A percentile compares a stretch with the other conserved stretches of the same genome.
These are phyloP conservation scores for Aschersonia sp. DNA, from an alignment of 2,329 filamentous ascomycete species.

Conservation along the genomic window DNA sequence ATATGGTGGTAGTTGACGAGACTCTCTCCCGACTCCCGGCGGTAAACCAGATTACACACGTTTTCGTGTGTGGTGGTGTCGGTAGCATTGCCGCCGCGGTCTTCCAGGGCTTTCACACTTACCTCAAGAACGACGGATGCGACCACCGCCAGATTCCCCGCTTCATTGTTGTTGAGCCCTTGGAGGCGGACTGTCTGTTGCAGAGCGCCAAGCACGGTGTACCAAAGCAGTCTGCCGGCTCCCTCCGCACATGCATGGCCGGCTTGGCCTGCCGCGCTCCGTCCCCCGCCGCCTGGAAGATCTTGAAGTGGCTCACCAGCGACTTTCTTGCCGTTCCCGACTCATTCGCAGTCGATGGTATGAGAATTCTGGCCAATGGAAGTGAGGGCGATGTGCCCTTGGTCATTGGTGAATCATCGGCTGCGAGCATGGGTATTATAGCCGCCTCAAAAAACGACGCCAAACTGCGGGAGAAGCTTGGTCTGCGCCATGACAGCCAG, in stretches of 20 bases:
- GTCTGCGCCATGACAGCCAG: slow-evolving; percentile 3
- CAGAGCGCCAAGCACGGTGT: slow-evolving; percentile 6
- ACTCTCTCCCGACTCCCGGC: slow-evolving; percentile 1
- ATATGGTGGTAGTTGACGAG: slow-evolving; percentile 7
- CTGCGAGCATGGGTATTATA: slow-evolving; percentile 5
- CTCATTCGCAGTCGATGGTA: slow-evolving; percentile 3
- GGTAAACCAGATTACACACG: slow-evolving; percentile 4
- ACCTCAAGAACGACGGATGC: not conserved
- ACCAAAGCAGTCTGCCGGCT: slow-evolving; percentile 1
- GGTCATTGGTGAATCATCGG: slow-evolving; percentile 6
- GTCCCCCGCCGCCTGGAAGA: slow-evolving; percentile 7
- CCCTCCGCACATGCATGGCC: slow-evolving; percentile 5
- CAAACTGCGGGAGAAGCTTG: slow-evolving; percentile 1
- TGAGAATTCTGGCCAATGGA: slow-evolving; percentile 5
- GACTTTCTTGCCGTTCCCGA: slow-evolving; percentile 7
- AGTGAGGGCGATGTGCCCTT: slow-evolving; percentile 4
- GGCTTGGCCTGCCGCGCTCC: slow-evolving; percentile 6
- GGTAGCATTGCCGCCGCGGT: slow-evolving; percentile 6
- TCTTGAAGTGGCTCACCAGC: slow-evolving; percentile 6
- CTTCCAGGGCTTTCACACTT: slow-evolving; percentile 2
- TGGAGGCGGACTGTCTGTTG: slow-evolving; percentile 5
- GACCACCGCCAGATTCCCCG: not conserved
- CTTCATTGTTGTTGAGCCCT: slow-evolving; percentile 6
- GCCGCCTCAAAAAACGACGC: not conserved
- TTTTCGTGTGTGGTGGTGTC: slow-evolving; percentile 6